Base-by-base conservation (phyloP, 768 basidiomycete species). In the Mycena polygramma region DNA sequence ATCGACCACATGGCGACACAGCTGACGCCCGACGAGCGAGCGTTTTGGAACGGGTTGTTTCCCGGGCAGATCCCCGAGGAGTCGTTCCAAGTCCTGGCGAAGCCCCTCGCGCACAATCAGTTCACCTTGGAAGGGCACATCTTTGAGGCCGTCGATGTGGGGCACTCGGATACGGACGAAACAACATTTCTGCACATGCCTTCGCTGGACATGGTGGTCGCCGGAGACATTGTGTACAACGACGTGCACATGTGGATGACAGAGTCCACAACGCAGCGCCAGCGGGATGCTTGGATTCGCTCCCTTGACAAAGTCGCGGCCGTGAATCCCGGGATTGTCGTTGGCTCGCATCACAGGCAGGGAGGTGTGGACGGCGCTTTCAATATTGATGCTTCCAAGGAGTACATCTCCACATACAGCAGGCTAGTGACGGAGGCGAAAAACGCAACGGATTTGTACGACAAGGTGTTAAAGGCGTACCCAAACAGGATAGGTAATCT, bases 241-340 rank as follows among this genome's bases (percentile, higher is more conserved):
- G 54, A 49, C 30, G 63, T 65, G 54, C 63, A 65, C 63, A 35
- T 57, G 55, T 65, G 63, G 63, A 57, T 65, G 63, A 24, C 9
- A 45, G 63, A 65, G 54, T 65, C 63, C 49, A 57, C 63, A 54
- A 65, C 63, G 37, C 53, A 65, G 63, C 54, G 35, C 35, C 63
- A 65, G 63, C 63, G 63, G 55, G 63, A 65, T 57, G 54, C 63
- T 46, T 65, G 63, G 63, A 65, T 65, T 57, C 54, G 63, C 55
- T 55, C 63, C 54, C 53, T 65, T 48, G 63, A 65, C 43, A 57
- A 65, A 49, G 63, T 65, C 54, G 63, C 53, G 45, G 43, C 63
- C 53, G 53, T 65, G 55, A 48, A 65, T 57, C 63, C 63, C 63
- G 63, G 54, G 45, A 57, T 57, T 49, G 63, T 65, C 45, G 63